Conservation (phyloP, 2,329 filamentous ascomycete genomes). For the Podosphaera fusca region DNA sequence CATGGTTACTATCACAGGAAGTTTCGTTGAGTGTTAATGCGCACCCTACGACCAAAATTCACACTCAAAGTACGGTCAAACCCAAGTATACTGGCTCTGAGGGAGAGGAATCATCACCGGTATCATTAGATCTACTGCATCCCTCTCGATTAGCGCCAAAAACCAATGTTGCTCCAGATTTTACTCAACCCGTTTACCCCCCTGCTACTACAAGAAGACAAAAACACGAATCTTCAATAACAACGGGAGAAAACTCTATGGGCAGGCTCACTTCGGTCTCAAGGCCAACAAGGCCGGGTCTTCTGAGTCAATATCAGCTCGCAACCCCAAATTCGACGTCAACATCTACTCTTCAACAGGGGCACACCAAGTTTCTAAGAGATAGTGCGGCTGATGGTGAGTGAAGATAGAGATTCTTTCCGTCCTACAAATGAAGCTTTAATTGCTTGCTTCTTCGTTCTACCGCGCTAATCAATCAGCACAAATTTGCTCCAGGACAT, state of each 20-base stretch:
- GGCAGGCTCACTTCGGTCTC: slow-evolving; percentile 13
- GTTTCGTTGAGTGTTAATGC: slow-evolving; percentile 7
- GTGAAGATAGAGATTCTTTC: background rate
- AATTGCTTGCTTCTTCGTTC: no score
- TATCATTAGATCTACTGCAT: no score
- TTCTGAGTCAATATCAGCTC: slow-evolving; percentile 14
- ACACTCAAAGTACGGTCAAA: no score
- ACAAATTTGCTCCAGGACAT: no score
- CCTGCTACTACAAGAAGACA: slow-evolving; percentile 6
- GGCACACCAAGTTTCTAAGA: slow-evolving; percentile 8
- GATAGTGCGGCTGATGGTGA: slow-evolving; percentile 2
- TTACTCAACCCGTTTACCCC: slow-evolving; percentile 7
- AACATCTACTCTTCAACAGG: slow-evolving; percentile 8
- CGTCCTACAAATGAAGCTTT: slow-evolving; percentile 10
- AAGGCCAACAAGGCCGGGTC: slow-evolving; percentile 9
- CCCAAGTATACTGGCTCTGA: no score
- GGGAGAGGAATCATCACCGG: no score
- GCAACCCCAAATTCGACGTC: slow-evolving; percentile 13
- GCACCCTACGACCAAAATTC: no score
- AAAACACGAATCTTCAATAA: slow-evolving; percentile 3
- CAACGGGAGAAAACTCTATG: slow-evolving; percentile 10
- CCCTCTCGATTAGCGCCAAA: slow-evolving; percentile 2
- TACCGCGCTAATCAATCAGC: no score
- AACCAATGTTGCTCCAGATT: slow-evolving; percentile 10
- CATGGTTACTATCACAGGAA: slow-evolving; percentile 15